Conservation (phyloP, 768 basidiomycete species). For the Plicaturopsis crispa region DNA sequence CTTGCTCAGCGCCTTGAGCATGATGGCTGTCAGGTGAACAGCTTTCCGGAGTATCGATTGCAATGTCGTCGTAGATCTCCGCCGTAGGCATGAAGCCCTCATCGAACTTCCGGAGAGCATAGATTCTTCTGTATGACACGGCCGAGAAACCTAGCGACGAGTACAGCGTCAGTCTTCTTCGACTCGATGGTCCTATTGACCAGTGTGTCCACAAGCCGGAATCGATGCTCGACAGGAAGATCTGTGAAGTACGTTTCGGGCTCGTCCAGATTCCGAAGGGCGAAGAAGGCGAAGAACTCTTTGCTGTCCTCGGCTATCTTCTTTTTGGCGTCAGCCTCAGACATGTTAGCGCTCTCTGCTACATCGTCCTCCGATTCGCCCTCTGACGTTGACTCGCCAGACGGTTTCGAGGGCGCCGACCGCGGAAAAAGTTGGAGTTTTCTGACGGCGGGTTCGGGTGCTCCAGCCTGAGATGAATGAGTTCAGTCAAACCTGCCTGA, state of each 20-base stretch:
- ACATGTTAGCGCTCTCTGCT: conserved; percentile 26
- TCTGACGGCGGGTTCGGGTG: conserved; percentile 24
- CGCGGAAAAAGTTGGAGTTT: conserved; percentile 42
- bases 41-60: conserved; percentile 51
- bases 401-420: conserved; percentile 33
- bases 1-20: conserved; percentile 10
- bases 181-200: conserved; percentile 38
- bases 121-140: conserved; percentile 29
- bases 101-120: conserved; percentile 33
- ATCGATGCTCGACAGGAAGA: conserved; percentile 34
- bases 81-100: conserved; percentile 33
- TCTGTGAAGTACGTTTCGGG: conserved; percentile 46
- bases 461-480: too few relatives aligned
- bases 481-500: conserved; percentile 36
- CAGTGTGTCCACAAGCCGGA: conserved; percentile 38
- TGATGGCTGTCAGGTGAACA: conserved; percentile 35
- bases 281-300: conserved; percentile 49
- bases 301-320: conserved; percentile 42
- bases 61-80: conserved; percentile 46
- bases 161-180: conserved; percentile 42
- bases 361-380: conserved; percentile 23
- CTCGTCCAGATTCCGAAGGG: conserved; percentile 43
- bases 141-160: conserved; percentile 39
- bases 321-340: conserved; percentile 33
- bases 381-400: conserved; percentile 23